Base-by-base conservation (phyloP, 2,329 filamentous ascomycete species). In the Neonectria ditissima region DNA sequence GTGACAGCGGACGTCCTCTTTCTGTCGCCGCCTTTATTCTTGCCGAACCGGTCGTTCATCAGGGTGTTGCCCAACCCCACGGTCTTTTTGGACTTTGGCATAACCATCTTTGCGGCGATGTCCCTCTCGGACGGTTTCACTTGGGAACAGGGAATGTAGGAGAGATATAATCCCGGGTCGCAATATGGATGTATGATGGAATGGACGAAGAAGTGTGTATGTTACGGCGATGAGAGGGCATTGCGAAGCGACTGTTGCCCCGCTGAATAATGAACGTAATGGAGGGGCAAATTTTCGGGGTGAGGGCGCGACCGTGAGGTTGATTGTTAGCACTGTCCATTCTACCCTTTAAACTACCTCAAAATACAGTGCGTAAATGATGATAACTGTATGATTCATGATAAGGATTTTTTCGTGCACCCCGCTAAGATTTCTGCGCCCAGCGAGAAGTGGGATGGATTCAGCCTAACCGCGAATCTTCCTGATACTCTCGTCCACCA, bases 11-110 rank as follows among this genome's bases (percentile, higher is more conserved):
- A 77, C 5, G 77, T 87, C 77, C 91, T 92, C 81, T 93, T 95
- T 78, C 94, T 90, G 78, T 94, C 92, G 55, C 86, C 78, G 69
- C 93, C 92, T 80, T 97, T 97, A 75, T 93, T 92, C 81, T 96
- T 97, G 76, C 94, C 93, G 80, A 98, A 97, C 62, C 95, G 92
- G 82, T 98, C 96, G 79, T 98, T 98, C 96, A 99, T 99, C 78
- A 99, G 88, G 82, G 92, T 90, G 83, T 97, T 97, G 78, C 96
- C 96, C 82, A 99, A 89, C 79, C 96, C 96, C 75, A 97, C 93
- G 74, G 90, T 87, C 81, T 94, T 97, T 80, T 97, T 98, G 70
- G 94, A 97, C 83, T 98, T 99, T 80, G 96, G 89, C 74, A 84
- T 79, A 77, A 81, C 80, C 86, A 89, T 89, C 62, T 73, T 84